phyloP scores from a whole-genome alignment of 371 early-diverging fungal genomes.

The Mortierella polycephala region DNA sequence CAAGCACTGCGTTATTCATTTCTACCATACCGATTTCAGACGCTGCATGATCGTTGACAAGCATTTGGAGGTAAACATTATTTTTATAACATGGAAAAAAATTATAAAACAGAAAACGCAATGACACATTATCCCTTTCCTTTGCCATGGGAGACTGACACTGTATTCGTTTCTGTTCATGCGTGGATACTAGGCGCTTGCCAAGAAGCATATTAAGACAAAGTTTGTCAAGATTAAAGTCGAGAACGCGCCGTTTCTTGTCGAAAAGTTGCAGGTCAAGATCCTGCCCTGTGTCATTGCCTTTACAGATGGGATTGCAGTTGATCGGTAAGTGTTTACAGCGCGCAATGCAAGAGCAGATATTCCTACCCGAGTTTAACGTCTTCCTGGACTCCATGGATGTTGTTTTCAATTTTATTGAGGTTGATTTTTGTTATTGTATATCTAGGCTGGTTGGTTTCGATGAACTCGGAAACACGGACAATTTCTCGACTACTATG shows the following conservation, averaged over 20 bases:
- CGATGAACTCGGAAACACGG: slow-evolving; percentile 92
- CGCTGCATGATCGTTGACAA: slow-evolving; percentile 94
- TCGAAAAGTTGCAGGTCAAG: slow-evolving; percentile 87
- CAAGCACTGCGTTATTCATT: slow-evolving; percentile 87
- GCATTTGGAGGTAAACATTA: slow-evolving; percentile 75
- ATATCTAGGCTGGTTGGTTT: slow-evolving; percentile 88
- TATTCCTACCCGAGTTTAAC: not conserved
- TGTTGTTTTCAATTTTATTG: slow-evolving; percentile 1
- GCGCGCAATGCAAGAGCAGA: too few species aligned
- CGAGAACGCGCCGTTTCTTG: slow-evolving; percentile 90
- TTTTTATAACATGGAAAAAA: not conserved
- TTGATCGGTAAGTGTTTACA: slow-evolving; percentile 66
- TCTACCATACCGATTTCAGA: slow-evolving; percentile 92
- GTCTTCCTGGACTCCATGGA: slow-evolving; percentile 51
- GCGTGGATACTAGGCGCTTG: slow-evolving; percentile 60
- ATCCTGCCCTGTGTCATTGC: slow-evolving; percentile 92
- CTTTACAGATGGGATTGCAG: slow-evolving; percentile 79
- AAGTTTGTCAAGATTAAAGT: slow-evolving; percentile 91
- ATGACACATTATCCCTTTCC: too few species aligned
- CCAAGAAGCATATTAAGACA: slow-evolving; percentile 83
- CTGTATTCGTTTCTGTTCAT: too few species aligned
- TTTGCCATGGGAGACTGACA: too few species aligned
- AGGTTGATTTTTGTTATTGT: slow-evolving; percentile 1
- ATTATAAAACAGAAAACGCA: not conserved
- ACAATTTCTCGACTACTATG: slow-evolving; percentile 81